These are phyloP conservation scores for Drechslerella dactyloides DNA, from an alignment of 2,329 filamentous ascomycete species.

Conservation along the genomic window DNA sequence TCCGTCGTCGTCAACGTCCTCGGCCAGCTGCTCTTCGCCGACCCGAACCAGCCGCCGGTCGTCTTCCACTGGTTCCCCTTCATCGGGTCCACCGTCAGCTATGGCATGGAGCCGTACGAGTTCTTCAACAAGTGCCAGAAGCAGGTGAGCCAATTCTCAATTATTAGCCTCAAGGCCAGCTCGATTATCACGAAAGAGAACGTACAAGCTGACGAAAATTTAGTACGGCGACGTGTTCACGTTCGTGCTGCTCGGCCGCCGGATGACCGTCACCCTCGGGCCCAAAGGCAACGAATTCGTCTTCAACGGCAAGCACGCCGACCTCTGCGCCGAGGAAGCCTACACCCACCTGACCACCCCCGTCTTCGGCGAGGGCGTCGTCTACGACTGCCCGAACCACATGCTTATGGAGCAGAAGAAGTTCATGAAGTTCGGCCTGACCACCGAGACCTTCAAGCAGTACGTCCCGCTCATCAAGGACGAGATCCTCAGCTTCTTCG, in stretches of 20 bases:
- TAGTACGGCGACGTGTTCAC: conserved; percentile 90
- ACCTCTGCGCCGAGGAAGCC: conserved; percentile 88
- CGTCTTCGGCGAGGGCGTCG: conserved; percentile 77
- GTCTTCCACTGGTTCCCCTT: conserved; percentile 84
- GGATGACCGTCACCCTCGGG: conserved; percentile 86
- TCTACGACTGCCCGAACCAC: conserved; percentile 82
- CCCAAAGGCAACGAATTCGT: conserved; percentile 86
- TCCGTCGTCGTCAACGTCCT: conserved; percentile 79
- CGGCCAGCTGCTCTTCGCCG: conserved; percentile 79
- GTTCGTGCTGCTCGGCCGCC: conserved; percentile 84
- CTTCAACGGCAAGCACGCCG: conserved; percentile 85
- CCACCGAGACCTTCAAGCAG: conserved; percentile 72
- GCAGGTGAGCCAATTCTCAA: conserved; percentile 67
- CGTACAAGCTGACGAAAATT: not conserved
- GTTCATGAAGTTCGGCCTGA: conserved; percentile 84
- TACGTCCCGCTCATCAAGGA: conserved; percentile 75
- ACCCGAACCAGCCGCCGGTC: conserved; percentile 78
- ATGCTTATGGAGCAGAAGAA: conserved; percentile 92
- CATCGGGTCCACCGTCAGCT: conserved; percentile 87
- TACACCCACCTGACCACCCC: conserved; percentile 77
- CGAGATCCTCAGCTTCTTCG: conserved; percentile 72
- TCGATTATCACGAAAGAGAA: no score
- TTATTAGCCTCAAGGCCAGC: no score
- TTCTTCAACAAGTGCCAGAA: conserved; percentile 78
- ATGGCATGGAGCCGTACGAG: conserved; percentile 89